A percentile compares a stretch with the other conserved stretches of the same genome.
Conservation (phyloP, 768 basidiomycete species). For the Kwoniella pini region DNA sequence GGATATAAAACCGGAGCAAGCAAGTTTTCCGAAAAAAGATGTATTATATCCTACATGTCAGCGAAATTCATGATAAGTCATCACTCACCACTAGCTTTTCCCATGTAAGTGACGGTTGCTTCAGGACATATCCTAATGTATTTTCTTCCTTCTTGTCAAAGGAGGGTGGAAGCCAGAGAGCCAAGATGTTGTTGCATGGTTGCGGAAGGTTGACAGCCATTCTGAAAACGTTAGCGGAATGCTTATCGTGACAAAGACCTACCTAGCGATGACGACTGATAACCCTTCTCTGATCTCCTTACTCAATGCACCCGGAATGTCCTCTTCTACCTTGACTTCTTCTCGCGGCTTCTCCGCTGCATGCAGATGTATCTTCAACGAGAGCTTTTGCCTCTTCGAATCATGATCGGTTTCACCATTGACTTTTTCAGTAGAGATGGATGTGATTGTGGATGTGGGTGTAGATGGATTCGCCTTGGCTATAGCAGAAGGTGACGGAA, state of each 20-base stretch:
- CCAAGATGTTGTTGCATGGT: conserved; percentile 34
- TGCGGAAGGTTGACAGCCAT: conserved; percentile 37
- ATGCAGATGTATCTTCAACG: conserved; percentile 3
- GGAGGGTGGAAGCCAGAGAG: conserved; percentile 36
- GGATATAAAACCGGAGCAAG: conserved; percentile 43
- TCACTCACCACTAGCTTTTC: conserved; percentile 41
- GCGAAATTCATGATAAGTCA: neutral
- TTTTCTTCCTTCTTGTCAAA: conserved; percentile 39
- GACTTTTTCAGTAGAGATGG: neutral
- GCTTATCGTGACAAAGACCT: neutral
- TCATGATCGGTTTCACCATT: neutral
- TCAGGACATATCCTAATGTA: conserved; percentile 38
- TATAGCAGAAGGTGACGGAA: conserved; percentile 9
- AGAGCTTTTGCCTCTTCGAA: conserved; percentile 3
- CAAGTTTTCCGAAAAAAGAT: conserved; percentile 39
- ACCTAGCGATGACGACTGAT: conserved; percentile 35
- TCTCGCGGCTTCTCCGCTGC: neutral
- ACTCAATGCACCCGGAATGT: conserved; percentile 6
- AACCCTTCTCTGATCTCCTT: conserved; percentile 29
- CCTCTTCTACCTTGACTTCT: neutral
- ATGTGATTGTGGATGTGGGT: no score
- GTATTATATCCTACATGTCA: conserved; percentile 38
- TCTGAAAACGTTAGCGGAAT: conserved; percentile 21
- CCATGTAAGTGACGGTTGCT: conserved; percentile 37
- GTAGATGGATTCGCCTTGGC: neutral